Evolutionary conservation across 495 filamentous ascomycete species (phyloP), one percentile per base, ranked within the genome.

Genomic region (Daldinia grandis): DNA sequence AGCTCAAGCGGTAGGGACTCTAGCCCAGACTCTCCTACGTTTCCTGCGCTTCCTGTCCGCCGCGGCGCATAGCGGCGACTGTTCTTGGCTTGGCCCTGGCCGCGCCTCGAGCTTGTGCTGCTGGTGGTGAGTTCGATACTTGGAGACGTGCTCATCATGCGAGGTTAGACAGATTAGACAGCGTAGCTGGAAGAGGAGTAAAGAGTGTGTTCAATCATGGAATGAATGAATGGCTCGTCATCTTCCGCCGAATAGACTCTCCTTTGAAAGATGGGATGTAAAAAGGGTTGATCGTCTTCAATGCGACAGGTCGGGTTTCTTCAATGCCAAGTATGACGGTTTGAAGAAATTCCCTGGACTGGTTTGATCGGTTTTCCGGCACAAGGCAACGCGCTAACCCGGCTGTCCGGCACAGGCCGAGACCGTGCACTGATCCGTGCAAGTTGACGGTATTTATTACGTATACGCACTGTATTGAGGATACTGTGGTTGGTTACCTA

Each of bases 381-480:
- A 73, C 70, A 66, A 63, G 54, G 55, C 60, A 51, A 42, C 57
- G 65, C 70, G 62, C 70, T 73, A 73, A 65, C 70, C 70, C 70
- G 70, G 70, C 70, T 73, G 70, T 73, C 70, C 70, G 70, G 70
- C 70, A 73, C 70, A 73, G 70, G 70, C 70, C 65, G 65, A 73
- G 56, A 72, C 70, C 70, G 70, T 73, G 70, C 65, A 37, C 42
- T 51, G 40, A 38, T 47, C 70, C 64, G 69, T 72, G 44, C 30
- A 50, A 64, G 42, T 44, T 0, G n/a, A 73, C 70, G 65, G 70
- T 73, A 50, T 28, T 28, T 1, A n/a, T 1, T 19, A 5, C 21
- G 1, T 12, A 15, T 17, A 14, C 42, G 15, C 56, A 73, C 70
- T 38, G 70, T 65, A 25, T 21, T 27, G 5, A 3, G 14, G 2